Base-by-base conservation (phyloP, 2,329 filamentous ascomycete genomes). In the Colletotrichum sp. region DNA sequence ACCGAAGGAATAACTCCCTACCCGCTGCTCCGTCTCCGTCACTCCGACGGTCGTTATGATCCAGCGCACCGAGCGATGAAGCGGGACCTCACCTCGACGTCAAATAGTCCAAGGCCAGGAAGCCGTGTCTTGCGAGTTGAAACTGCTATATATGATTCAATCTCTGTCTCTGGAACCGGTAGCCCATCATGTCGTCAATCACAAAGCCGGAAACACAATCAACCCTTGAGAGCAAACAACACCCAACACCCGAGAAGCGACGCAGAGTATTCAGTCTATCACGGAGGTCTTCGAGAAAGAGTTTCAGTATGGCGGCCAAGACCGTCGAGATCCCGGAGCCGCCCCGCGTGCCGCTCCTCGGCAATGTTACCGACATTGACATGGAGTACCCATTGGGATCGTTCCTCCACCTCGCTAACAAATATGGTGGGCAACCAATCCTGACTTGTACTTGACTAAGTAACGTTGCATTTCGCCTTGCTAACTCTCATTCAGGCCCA, bases 281-380 rank as follows among this genome's bases (percentile, higher is more conserved):
- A 5, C 22, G 57, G 18, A 24, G 69, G 12, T 59, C 73, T 28
- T 68, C 73, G 4, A 59, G n/a, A 34, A 75, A 64, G 8, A 34
- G 10, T 57, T 32, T 64, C 32, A 76, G 36, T 66, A 77, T 52
- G 84, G 79, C 71, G n/a, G 65, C 30, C n/a, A 48, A 76, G 28
- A 48, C 66, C 39, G 64, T 75, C 16, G 68, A 77, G 1, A 79
- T 79, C 32, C 70, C 72, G 6, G 72, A 91, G 64, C 93, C 93
- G 32, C 88, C 88, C 65, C 92, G 91, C 6, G 84, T 93, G 73
- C 93, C 93, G 2, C 81, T 95, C 28, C 77, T 95, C 32, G 93
- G 94, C 39, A 94, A 95, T 79, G 81, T 93, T 28, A 85, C 86
- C 64, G 92, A 94, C 77, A 88, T 96, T 76, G 90, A 94, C 75